Conservation (phyloP, 805 yeast species). For the Nakazawaea holstii region DNA sequence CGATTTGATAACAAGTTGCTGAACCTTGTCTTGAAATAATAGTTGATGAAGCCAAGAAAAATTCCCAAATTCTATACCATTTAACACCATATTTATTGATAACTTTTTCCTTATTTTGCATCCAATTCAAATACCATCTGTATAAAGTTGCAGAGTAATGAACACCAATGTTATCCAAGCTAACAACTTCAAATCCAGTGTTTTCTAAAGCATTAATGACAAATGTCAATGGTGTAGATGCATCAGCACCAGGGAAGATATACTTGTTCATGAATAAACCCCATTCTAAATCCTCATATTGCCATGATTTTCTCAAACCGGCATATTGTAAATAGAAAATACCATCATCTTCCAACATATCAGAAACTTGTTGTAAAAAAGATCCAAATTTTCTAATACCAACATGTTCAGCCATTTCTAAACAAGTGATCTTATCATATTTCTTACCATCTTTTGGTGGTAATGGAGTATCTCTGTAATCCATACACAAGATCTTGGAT, state of each 20-base stretch:
- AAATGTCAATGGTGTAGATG: conserved; percentile 87
- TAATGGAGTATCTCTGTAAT: conserved; percentile 85
- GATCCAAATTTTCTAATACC: conserved; percentile 79
- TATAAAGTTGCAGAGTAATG: conserved; percentile 88
- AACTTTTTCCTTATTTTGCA: conserved; percentile 72
- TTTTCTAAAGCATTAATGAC: conserved; percentile 73
- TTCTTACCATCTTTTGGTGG: conserved; percentile 42
- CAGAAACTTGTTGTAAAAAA: conserved; percentile 75
- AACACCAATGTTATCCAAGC: conserved; percentile 85
- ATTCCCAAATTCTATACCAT: conserved; percentile 95
- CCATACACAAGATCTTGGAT: conserved; percentile 73
- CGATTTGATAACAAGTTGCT: conserved; percentile 88
- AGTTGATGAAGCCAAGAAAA: conserved; percentile 75
- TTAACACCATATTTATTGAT: conserved; percentile 76
- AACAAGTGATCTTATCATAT: conserved; percentile 83
- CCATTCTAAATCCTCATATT: conserved; percentile 90
- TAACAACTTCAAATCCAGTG: conserved; percentile 80
- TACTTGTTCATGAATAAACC: conserved; percentile 95
- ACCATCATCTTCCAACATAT: conserved; percentile 90
- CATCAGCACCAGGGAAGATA: conserved; percentile 97
- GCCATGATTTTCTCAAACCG: conserved; percentile 89
- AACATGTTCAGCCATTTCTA: conserved; percentile 96
- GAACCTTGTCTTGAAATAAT: conserved; percentile 90
- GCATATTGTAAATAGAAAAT: conserved; percentile 83
- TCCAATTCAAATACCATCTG: conserved; percentile 95